phyloP scores from a whole-genome alignment of 805 yeast species.

The Ogataea paraovalis region DNA sequence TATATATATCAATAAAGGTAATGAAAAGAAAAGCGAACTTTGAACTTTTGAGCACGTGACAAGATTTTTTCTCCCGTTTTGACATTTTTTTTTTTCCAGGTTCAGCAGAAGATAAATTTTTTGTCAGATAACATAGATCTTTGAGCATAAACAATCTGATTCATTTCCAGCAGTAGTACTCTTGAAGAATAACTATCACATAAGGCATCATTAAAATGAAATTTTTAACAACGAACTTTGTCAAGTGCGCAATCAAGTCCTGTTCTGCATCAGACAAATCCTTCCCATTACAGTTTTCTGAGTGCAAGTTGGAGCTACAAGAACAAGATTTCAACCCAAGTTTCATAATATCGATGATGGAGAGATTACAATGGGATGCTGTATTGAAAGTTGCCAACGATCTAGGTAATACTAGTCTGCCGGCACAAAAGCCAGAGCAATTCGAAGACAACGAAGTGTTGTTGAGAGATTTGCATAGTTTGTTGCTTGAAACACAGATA shows the following conservation, averaged over 20 bases:
- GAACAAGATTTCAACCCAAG: conserved; percentile 81
- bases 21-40: too few species aligned
- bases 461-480: conserved; percentile 68
- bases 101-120: too few species aligned
- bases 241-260: conserved; percentile 82
- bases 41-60: too few species aligned
- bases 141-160: too few species aligned
- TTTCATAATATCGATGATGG: conserved; percentile 70
- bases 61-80: too few species aligned
- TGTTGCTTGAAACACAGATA: conserved; percentile 83
- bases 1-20: neutral
- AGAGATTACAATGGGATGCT: conserved; percentile 87
- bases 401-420: conserved; percentile 59
- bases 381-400: conserved; percentile 72
- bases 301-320: conserved; percentile 69
- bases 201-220: conserved; percentile 53
- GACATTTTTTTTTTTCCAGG: too few species aligned
- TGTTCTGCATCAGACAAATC: conserved; percentile 73
- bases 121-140: too few species aligned
- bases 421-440: conserved; percentile 56
- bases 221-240: conserved; percentile 92
- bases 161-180: too few species aligned
- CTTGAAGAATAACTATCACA: too few species aligned
- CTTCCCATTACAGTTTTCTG: conserved; percentile 72
- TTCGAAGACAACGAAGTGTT: conserved; percentile 44